Base-by-base conservation (phyloP, 192 early-diverging fungal genomes). In the Spizellomyces sp. region DNA sequence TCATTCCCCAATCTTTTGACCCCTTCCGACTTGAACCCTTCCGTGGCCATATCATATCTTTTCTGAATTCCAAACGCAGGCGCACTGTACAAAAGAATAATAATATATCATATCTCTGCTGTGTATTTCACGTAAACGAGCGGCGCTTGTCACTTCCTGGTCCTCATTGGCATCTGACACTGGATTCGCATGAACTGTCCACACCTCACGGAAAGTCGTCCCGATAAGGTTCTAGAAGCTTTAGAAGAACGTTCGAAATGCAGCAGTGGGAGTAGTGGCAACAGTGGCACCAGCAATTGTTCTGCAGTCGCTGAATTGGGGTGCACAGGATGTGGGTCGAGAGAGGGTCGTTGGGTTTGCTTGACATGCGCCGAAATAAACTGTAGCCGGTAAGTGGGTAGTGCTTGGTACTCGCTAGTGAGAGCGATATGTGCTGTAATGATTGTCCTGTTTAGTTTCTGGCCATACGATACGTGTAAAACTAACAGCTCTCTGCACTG, bases 301-400 rank as follows among this genome's bases (percentile, higher is more conserved):
- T 19, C 12, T 19, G 14, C 50, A 19, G 50, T 54, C 50, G 50
- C 12, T n/a, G 50, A 54, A 19, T 54, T 54, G 50, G 59, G 12
- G 59, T 61, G 59, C 21, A 42, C 12, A 2, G 59, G 19, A 42
- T 61, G 59, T 22, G 12, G 41, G 44, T 42, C 41, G 12, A 69
- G 56, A 17, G 73, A 58, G 22, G 58, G 55, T 36, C 15, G 66
- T 14, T 74, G 73, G 73, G 64, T 68, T 12, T 74, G 73, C 46
- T 45, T 74, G 6, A 19, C n/a, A 8, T 74, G 73, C 58, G 73
- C 48, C 8, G 67, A 46, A 56, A 54, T 74, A 19, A 60, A 54
- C 22, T 74, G 73, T 22, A 66, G 73, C 41, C 41, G 63, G 63
- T 45, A 47, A 42, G 63, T n/a, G 27, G 27, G 27, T 36, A 36